Base-by-base conservation (phyloP, 169 alveolate species). In the Eimeria acervulina region DNA sequence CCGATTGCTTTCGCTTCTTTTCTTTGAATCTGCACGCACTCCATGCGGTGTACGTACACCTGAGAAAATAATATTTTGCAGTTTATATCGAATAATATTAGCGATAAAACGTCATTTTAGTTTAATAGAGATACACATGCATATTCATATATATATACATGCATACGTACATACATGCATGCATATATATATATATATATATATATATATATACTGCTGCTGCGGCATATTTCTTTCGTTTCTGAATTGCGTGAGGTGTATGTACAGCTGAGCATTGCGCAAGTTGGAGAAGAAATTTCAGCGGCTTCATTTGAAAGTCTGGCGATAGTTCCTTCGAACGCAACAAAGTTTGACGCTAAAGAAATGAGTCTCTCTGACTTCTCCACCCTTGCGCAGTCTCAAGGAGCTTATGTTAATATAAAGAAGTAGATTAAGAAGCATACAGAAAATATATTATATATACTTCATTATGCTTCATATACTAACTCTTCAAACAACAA, bases 301-400 rank as follows among this genome's bases (percentile, higher is more conserved):
- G 55, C 55, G 4, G 55, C 63, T 44, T 40, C 90, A 44, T 81
- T 81, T 26, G 95, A 92, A 28, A 13, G 85, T 44, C 31, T 92
- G 26, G 95, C 91, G 7, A 66, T 92, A 26, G 95, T 61, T 21
- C 85, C 95, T 1, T 63, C 63, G 72, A 92, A 76, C 52, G 68
- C 90, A 26, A 55, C 80, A n/a, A 92, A 92, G 40, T 78, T 92
- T 23, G 91, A 92, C 36, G 95, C 81, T 36, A 31, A 31, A 2
- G 72, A 74, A 47, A 92, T 92, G 95, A 52, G 40, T n/a, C 83
- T n/a, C 5, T 47, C 91, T 12, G 92, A 92, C 63, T 92, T 92
- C 42, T 31, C 26, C 21, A 55, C 95, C 1, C 70, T 92, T 26
- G 95, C 95, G 72, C 51, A 92, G 8, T 36, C 66, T 28, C 68